Percentiles rank a stretch among this genome's conserved stretches.
Conservation (phyloP, 495 filamentous ascomycete genomes). For the Astrothelium subdiscretum region DNA sequence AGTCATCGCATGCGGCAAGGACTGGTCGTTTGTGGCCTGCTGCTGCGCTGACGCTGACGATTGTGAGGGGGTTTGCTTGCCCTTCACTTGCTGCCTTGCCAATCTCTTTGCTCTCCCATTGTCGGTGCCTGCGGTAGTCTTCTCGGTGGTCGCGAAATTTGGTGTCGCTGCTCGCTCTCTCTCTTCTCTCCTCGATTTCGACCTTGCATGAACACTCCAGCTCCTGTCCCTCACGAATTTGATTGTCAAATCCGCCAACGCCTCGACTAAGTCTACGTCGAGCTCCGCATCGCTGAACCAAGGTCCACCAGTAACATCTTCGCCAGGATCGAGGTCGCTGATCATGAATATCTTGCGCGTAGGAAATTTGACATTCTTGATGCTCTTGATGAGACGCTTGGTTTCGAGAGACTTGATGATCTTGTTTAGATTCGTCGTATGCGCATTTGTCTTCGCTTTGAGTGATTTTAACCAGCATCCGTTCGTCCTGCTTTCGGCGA, state of each 20-base stretch:
- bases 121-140: neutral
- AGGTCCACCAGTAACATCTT: conserved; percentile 80
- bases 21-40: neutral
- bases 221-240: conserved; percentile 57
- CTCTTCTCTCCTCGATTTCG: neutral
- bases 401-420: conserved; percentile 42
- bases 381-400: conserved; percentile 76
- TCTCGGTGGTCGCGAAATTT: neutral
- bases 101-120: neutral
- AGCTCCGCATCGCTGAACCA: conserved; percentile 87
- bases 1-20: neutral
- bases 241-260: conserved; percentile 54
- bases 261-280: conserved; percentile 74
- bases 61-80: conserved; percentile 14
- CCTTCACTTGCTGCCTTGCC: conserved; percentile 1
- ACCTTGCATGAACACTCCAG: conserved; percentile 30
- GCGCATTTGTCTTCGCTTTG: conserved; percentile 59
- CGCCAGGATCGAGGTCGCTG: conserved; percentile 57
- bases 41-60: conserved; percentile 4
- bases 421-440: conserved; percentile 38
- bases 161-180: neutral
- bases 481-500: conserved; percentile 67
- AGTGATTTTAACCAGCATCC: conserved; percentile 84
- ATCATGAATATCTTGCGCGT: conserved; percentile 57
- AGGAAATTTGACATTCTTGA: conserved; percentile 49